These are phyloP conservation scores for Vitis hybrid DNA, from an alignment of 177 flowering plant species.

Conservation along the genomic window DNA sequence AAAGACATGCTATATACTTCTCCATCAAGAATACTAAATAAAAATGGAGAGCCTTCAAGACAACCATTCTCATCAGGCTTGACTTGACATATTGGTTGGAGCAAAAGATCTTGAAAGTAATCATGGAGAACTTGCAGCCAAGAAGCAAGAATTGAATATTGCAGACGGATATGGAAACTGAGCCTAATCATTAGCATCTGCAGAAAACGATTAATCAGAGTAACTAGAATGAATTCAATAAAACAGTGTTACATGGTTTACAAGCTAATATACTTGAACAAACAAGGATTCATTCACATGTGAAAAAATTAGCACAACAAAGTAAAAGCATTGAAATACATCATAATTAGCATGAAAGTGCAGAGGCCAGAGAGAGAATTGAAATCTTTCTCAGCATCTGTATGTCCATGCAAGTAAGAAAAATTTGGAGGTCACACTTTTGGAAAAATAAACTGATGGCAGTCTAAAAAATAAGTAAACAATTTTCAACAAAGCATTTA, in stretches of 20 bases:
- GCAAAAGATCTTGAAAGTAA: constrained; percentile 58
- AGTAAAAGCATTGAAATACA: too few relatives aligned
- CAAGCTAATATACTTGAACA: background rate
- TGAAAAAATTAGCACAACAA: background rate
- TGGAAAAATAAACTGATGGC: too few relatives aligned
- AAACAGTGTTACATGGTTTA: background rate
- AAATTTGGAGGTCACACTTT: too few relatives aligned
- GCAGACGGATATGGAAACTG: constrained; percentile 32
- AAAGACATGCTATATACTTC: constrained; percentile 16
- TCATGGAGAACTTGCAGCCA: constrained; percentile 68
- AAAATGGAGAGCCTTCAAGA: constrained; percentile 79
- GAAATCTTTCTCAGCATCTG: too few relatives aligned
- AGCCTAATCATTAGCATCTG: constrained; percentile 85
- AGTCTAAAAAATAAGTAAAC: too few relatives aligned
- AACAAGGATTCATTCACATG: background rate
- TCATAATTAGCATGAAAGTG: too few relatives aligned
- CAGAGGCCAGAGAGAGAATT: too few relatives aligned
- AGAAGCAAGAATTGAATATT: constrained; percentile 31
- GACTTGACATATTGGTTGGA: constrained; percentile 31
- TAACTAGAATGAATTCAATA: background rate
- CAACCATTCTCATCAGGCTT: constrained; percentile 23
- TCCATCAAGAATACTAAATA: constrained; percentile 27
- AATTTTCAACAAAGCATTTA: too few relatives aligned
- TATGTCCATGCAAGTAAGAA: too few relatives aligned
- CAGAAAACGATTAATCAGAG: constrained; percentile 4